phyloP scores from a whole-genome alignment of 2,329 filamentous ascomycete species.

The Hypocreales sp. region DNA sequence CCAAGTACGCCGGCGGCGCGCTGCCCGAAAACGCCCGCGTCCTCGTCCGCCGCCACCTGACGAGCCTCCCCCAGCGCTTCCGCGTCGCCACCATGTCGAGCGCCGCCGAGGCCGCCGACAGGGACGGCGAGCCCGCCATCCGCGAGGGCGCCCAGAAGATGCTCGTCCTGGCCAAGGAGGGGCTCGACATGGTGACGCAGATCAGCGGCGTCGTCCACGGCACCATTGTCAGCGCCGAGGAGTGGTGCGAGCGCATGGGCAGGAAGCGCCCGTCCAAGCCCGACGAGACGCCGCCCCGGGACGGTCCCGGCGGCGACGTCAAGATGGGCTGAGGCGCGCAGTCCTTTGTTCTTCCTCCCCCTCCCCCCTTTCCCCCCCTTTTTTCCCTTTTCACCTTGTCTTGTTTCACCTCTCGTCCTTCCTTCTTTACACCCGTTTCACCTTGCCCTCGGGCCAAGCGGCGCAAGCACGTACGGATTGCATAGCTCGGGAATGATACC shows the following conservation, averaged over 20 bases:
- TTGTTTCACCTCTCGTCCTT: too few species aligned
- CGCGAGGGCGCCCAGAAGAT: slow-evolving; percentile 56
- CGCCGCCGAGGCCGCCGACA: slow-evolving; percentile 11
- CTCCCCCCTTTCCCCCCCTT: too few species aligned
- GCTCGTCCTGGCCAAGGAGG: slow-evolving; percentile 74
- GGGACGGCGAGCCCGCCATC: slow-evolving; percentile 20
- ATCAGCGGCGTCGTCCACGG: slow-evolving; percentile 78
- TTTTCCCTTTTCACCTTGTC: too few species aligned
- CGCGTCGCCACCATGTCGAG: slow-evolving; percentile 46
- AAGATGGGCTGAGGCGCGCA: too few species aligned
- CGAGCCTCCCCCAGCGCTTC: slow-evolving; percentile 73
- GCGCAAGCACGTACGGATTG: too few species aligned
- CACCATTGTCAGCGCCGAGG: slow-evolving; percentile 79
- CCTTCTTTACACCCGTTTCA: too few species aligned
- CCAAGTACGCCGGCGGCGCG: slow-evolving; percentile 79
- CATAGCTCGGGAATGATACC: too few species aligned
- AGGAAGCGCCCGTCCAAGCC: too few species aligned
- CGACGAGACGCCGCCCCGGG: too few species aligned
- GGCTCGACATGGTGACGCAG: slow-evolving; percentile 86
- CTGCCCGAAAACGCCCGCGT: slow-evolving; percentile 76
- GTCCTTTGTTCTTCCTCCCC: too few species aligned
- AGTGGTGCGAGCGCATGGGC: slow-evolving; percentile 73
- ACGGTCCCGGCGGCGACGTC: too few species aligned
- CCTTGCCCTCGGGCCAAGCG: too few species aligned
- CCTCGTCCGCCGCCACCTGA: slow-evolving; percentile 71